Evolutionary conservation across 2,329 filamentous ascomycete genomes (phyloP).

Genomic region (Colletotrichum lini): DNA sequence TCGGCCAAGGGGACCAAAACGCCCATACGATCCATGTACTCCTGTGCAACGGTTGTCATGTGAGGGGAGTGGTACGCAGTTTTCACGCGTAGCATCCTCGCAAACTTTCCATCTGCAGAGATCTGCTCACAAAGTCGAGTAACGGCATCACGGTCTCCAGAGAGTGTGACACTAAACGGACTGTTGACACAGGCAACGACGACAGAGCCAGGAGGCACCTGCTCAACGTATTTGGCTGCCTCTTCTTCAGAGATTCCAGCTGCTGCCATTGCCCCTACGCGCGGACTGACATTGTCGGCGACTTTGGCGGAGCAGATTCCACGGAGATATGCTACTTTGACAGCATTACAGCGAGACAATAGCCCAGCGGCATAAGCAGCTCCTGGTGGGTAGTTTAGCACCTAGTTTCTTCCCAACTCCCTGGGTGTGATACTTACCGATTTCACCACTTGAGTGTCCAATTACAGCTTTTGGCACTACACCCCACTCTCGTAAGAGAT

Average conservation of each 20-base stretch:
- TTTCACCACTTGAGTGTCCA: slow-evolving; percentile 31
- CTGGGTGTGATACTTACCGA: slow-evolving; percentile 1
- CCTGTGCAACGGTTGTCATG: slow-evolving; percentile 62
- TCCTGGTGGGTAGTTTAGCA: background rate
- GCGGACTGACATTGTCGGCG: slow-evolving; percentile 5
- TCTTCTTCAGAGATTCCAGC: slow-evolving; percentile 46
- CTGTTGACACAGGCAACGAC: slow-evolving; percentile 57
- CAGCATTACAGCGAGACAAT: slow-evolving; percentile 48
- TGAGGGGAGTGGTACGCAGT: slow-evolving; percentile 32
- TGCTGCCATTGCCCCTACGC: slow-evolving; percentile 50
- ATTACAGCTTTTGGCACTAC: slow-evolving; percentile 46
- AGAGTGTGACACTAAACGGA: slow-evolving; percentile 52
- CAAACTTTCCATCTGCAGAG: slow-evolving; percentile 43
- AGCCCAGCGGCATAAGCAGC: slow-evolving; percentile 59
- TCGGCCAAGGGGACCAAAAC: slow-evolving; percentile 38
- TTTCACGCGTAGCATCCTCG: slow-evolving; percentile 39
- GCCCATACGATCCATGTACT: slow-evolving; percentile 19
- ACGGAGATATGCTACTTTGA: slow-evolving; percentile 51
- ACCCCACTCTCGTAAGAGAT: slow-evolving; percentile 59
- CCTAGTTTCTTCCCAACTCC: too few relatives aligned
- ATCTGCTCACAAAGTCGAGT: slow-evolving; percentile 45
- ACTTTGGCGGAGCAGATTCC: slow-evolving; percentile 43
- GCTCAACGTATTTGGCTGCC: slow-evolving; percentile 16
- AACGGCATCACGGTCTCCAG: slow-evolving; percentile 39
- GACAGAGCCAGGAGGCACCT: slow-evolving; percentile 42